Conservation (phyloP, 768 basidiomycete species). For the Hirschioporus abietinus region DNA sequence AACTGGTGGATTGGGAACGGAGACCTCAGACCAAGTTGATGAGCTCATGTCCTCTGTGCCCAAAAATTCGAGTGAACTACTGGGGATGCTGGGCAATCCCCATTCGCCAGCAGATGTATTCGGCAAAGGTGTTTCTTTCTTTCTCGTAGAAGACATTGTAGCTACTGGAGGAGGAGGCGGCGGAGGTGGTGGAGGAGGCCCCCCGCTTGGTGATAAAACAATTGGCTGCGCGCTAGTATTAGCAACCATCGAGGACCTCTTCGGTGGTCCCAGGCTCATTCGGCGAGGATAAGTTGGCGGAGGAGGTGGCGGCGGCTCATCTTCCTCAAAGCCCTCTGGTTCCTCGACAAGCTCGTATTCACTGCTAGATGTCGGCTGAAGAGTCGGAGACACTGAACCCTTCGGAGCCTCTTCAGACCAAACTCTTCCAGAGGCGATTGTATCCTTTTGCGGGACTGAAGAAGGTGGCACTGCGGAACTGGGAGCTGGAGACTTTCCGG, state of each 20-base stretch:
- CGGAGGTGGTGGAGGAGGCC: too few species aligned
- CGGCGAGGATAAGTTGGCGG: not conserved
- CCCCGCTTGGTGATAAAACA: not conserved
- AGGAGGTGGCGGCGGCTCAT: not conserved
- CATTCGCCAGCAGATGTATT: conserved; percentile 42
- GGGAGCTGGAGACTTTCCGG: not conserved
- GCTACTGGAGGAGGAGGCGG: not conserved
- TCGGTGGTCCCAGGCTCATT: not conserved
- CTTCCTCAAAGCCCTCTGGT: not conserved
- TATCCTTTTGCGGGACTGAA: not conserved
- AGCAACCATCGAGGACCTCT: not conserved
- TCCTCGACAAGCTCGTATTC: not conserved
- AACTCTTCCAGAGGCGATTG: not conserved
- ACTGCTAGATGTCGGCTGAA: not conserved
- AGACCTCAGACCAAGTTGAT: conserved; percentile 58
- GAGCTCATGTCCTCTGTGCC: conserved; percentile 46
- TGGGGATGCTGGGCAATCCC: conserved; percentile 62
- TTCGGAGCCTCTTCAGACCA: not conserved
- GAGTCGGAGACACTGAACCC: not conserved
- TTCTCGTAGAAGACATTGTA: conserved; percentile 10
- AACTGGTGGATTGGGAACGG: conserved; percentile 29
- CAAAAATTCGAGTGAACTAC: conserved; percentile 48
- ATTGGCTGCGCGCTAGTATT: not conserved
- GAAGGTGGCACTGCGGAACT: not conserved
- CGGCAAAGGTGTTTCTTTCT: not conserved